Evolutionary conservation across 2,329 filamentous ascomycete genomes (phyloP).

Genomic region (Drechslerella coelobrocha): DNA sequence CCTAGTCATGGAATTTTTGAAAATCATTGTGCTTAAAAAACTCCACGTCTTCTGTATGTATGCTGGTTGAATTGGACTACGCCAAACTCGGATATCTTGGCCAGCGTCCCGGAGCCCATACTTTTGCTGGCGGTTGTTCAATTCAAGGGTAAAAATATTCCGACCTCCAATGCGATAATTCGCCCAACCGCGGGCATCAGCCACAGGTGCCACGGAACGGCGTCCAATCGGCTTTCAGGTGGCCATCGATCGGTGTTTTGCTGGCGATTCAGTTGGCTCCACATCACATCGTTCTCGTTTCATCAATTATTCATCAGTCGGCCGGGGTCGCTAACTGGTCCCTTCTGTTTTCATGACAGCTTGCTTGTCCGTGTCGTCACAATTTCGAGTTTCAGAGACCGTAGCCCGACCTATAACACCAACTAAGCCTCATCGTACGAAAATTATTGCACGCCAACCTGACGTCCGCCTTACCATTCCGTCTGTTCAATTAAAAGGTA

Average conservation of each 20-base stretch:
- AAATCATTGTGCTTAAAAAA: background rate
- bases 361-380: constrained; percentile 22
- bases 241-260: constrained; percentile 34
- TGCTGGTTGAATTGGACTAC: too few relatives aligned
- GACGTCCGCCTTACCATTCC: background rate
- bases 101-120: too few relatives aligned
- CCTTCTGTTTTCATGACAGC: constrained; percentile 5
- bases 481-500: background rate
- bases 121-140: background rate
- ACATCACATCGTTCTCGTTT: constrained; percentile 37
- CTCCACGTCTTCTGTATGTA: background rate
- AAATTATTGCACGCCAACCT: too few relatives aligned
- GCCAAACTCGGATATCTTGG: too few relatives aligned
- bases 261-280: constrained; percentile 40
- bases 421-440: background rate
- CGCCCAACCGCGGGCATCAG: background rate
- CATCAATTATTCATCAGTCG: constrained; percentile 37
- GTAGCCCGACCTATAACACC: background rate
- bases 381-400: background rate
- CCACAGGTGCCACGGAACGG: background rate
- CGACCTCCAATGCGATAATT: background rate
- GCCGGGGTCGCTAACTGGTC: constrained; percentile 29
- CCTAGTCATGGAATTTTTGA: too few relatives aligned
- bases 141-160: background rate
- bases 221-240: constrained; percentile 9